Conservation (phyloP, 768 basidiomycete genomes). For the Collybia mongolica region DNA sequence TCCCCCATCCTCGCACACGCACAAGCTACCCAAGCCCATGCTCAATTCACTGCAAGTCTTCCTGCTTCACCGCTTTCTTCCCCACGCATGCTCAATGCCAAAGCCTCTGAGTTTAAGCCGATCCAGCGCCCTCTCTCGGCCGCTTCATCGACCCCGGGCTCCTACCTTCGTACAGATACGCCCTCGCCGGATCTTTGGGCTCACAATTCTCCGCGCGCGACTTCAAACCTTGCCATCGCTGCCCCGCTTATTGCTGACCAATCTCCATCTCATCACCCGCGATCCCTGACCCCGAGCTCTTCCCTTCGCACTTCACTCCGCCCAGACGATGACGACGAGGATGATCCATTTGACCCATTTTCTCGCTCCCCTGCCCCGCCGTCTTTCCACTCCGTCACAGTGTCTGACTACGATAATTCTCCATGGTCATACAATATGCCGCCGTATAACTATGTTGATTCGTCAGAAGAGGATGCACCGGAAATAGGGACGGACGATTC, state of each 20-base stretch:
- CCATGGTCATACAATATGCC: constrained; percentile 20
- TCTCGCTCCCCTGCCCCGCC: constrained; percentile 46
- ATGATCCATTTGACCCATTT: constrained; percentile 85
- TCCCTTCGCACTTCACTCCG: constrained; percentile 63
- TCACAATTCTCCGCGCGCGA: constrained; percentile 65
- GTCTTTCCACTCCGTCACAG: constrained; percentile 61
- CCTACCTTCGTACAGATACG: constrained; percentile 65
- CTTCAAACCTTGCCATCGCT: constrained; percentile 88
- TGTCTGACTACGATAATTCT: constrained; percentile 57
- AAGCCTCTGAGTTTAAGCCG: constrained; percentile 87
- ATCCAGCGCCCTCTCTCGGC: constrained; percentile 79
- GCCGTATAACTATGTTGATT: constrained; percentile 21
- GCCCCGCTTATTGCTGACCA: constrained; percentile 83
- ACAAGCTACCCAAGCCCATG: constrained; percentile 51
- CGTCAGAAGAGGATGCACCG: constrained; percentile 15
- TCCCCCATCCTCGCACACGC: constrained; percentile 66
- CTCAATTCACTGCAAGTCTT: constrained; percentile 76
- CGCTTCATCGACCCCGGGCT: constrained; percentile 60
- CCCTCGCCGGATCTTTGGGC: constrained; percentile 93
- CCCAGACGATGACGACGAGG: constrained; percentile 65
- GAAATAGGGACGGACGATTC: constrained; percentile 43
- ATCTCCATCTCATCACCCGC: constrained; percentile 34
- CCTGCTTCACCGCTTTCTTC: constrained; percentile 85
- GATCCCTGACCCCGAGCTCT: constrained; percentile 68
- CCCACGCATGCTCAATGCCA: constrained; percentile 84